Base-by-base conservation (phyloP, 2,329 filamentous ascomycete species). In the Tolypocladium ophioglossoides region DNA sequence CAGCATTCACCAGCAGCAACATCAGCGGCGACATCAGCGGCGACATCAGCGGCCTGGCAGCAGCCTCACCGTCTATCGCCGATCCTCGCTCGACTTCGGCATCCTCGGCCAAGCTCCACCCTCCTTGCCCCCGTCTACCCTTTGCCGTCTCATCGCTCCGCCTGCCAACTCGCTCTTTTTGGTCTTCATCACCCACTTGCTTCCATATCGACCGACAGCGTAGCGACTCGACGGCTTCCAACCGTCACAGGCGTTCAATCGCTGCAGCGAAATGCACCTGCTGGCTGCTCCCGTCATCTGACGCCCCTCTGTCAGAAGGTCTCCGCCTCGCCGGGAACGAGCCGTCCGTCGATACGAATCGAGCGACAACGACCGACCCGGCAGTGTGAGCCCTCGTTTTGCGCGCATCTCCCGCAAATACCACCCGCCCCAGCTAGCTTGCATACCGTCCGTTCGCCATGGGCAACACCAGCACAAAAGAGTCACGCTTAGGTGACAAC, bases 391-490 rank as follows among this genome's bases (percentile, higher is more conserved):
- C 2, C 27, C 9, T 12, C 18, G 18, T 10, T 12, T 4, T 32
- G 44, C 3, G 18, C 40, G n/a, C 40, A 44, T 44, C 11, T 24
- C 40, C 6, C 20, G 12, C 40, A 24, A 12, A 9, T 7, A 40
- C 1, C 38, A 24, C 6, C 40, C 8, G 34, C 37, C 46, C 52
- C 32, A 51, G 27, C 10, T 14, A 4, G 37, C 18, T n/a, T 10
- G 18, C 18, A n/a, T 5, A 18, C 37, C 18, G 37, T 32, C 40
- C 24, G 11, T 27, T 50, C 57, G 54, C 35, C 34, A 73, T 73
- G 71, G 71, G 71, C 48, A 73, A 73, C 55, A 66, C 66, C 32
- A 73, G 62, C 55, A 68, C 70, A 30, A 74, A 70, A 57, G 71
- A 73, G 59, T 67, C 70, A 41, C 71, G 71, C 51, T 58, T 62